Conservation (phyloP, 345 rosid species). For the Camelina hispida region DNA sequence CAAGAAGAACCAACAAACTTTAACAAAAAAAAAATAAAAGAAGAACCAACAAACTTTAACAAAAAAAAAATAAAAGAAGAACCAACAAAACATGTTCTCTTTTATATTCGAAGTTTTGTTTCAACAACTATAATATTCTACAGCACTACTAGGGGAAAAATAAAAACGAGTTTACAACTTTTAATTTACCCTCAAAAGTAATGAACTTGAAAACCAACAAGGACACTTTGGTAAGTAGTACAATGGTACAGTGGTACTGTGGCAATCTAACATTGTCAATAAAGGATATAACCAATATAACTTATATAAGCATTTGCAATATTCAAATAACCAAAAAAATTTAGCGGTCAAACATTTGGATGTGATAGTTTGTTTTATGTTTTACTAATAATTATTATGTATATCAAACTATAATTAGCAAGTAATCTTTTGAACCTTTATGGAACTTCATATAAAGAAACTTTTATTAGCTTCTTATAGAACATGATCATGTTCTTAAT, state of each 20-base stretch:
- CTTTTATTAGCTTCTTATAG: slow-evolving; percentile 28
- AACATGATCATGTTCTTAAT: slow-evolving; percentile 25
- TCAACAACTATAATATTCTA: background rate
- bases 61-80: no score
- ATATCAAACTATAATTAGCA: slow-evolving; percentile 29
- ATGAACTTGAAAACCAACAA: background rate
- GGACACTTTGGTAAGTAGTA: background rate
- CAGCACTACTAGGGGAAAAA: no score
- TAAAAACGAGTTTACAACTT: background rate
- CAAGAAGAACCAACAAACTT: no score
- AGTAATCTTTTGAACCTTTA: slow-evolving; percentile 29
- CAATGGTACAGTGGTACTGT: background rate
- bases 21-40: no score
- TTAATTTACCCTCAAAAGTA: background rate
- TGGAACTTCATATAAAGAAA: slow-evolving; percentile 33
- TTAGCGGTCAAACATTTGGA: slow-evolving; percentile 37
- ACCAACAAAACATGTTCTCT: background rate
- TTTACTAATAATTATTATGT: slow-evolving; percentile 21
- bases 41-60: no score
- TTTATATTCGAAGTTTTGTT: background rate
- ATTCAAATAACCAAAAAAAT: background rate
- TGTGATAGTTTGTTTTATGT: slow-evolving; percentile 40
- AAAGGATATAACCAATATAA: background rate
- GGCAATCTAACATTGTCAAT: background rate
- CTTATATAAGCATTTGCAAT: background rate